phyloP scores from a whole-genome alignment of 441 rosid species.

The Cnidoscolus chayamansa region DNA sequence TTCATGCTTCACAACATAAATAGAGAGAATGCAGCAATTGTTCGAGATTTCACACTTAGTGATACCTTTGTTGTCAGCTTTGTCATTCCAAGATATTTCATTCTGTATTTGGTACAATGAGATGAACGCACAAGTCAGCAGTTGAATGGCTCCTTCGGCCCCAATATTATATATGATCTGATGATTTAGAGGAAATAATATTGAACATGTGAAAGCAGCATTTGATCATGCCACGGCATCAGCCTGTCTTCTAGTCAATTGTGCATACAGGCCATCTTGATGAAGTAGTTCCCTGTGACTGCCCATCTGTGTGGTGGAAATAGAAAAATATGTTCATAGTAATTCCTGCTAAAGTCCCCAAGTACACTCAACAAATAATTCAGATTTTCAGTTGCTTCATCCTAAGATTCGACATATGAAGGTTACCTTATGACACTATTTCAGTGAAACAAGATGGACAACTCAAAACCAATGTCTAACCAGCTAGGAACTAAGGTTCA shows the following conservation, averaged over 20 bases:
- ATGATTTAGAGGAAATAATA: not conserved
- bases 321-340: not conserved
- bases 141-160: slow-evolving; percentile 18
- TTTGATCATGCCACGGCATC: slow-evolving; percentile 65
- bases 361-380: not conserved
- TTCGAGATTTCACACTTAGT: not conserved
- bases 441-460: not conserved
- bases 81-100: slow-evolving; percentile 3
- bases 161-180: not conserved
- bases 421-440: not conserved
- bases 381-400: not conserved
- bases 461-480: not conserved
- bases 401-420: not conserved
- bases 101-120: not conserved
- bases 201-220: not conserved
- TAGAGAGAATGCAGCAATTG: not conserved
- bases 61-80: not conserved
- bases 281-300: slow-evolving; percentile 70
- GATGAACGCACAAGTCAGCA: slow-evolving; percentile 11
- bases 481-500: too few relatives aligned
- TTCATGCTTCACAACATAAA: not conserved
- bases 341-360: not conserved
- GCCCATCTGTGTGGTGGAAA: slow-evolving; percentile 52
- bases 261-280: slow-evolving; percentile 73
- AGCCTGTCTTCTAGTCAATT: slow-evolving; percentile 74